Evolutionary conservation across 139 green algal genomes (phyloP).

Genomic region (Asterochloris erici): DNA sequence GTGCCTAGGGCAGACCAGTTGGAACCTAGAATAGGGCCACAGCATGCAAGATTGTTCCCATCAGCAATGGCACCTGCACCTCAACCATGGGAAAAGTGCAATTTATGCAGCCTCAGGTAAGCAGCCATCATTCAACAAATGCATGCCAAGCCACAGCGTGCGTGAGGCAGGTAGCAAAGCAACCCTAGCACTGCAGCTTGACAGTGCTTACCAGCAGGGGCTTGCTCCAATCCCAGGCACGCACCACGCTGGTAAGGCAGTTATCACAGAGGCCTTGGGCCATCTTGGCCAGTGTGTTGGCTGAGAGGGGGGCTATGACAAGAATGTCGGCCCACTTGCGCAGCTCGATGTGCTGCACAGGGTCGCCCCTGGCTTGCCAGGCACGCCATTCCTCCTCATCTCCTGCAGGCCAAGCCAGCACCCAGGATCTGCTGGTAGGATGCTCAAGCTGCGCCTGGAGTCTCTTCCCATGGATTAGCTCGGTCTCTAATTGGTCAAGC

Average conservation of each 20-base stretch:
- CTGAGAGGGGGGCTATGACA: conserved; percentile 90
- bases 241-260: conserved; percentile 86
- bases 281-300: conserved; percentile 93
- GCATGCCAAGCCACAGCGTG: too few relatives aligned
- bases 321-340: conserved; percentile 85
- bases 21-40: not conserved
- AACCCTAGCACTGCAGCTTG: not conserved
- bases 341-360: conserved; percentile 94
- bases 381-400: conserved; percentile 74
- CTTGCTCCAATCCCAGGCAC: conserved; percentile 86
- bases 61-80: not conserved
- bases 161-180: too few relatives aligned
- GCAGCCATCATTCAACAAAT: not conserved
- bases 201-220: conserved; percentile 64
- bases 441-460: too few relatives aligned
- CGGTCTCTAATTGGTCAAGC: not conserved
- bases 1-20: not conserved
- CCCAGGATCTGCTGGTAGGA: not conserved
- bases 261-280: conserved; percentile 86
- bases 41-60: not conserved
- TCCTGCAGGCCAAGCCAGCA: conserved; percentile 18
- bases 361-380: conserved; percentile 69
- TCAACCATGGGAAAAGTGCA: not conserved
- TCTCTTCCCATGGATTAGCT: too few relatives aligned
- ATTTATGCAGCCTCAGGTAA: not conserved